Evolutionary conservation across 768 basidiomycete species (phyloP).

Genomic region (Lanmaoa pseudosensibilis): DNA sequence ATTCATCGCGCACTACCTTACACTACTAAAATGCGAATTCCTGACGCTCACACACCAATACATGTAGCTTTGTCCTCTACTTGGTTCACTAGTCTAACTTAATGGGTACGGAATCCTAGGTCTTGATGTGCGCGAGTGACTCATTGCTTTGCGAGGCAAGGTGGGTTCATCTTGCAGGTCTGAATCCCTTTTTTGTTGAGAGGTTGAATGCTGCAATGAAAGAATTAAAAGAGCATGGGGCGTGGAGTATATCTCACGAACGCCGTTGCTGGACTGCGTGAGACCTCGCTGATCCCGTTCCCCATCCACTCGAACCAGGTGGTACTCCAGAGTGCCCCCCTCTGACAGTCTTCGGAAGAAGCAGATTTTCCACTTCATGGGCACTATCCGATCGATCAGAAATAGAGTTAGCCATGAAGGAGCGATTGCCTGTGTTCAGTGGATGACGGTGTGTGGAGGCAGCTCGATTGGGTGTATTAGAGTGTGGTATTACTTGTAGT

Average conservation of each 20-base stretch:
- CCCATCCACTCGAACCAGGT: constrained; percentile 39
- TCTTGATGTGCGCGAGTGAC: background rate
- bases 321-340: constrained; percentile 18
- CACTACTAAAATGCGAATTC: constrained; percentile 2
- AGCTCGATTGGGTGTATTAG: constrained; percentile 20
- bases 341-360: constrained; percentile 37
- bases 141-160: background rate
- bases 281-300: constrained; percentile 26
- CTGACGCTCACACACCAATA: constrained; percentile 9
- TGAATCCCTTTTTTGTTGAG: constrained; percentile 46
- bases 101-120: constrained; percentile 5
- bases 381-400: constrained; percentile 67
- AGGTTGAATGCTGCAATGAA: constrained; percentile 44
- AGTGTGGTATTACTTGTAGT: constrained; percentile 30
- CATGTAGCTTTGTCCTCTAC: constrained; percentile 25
- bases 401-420: constrained; percentile 44
- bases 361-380: constrained; percentile 70
- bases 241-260: constrained; percentile 12
- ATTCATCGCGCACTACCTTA: constrained; percentile 17
- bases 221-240: background rate
- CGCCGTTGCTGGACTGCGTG: constrained; percentile 28
- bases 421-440: constrained; percentile 37
- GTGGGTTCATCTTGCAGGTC: constrained; percentile 37
- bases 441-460: constrained; percentile 45
- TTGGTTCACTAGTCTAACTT: constrained; percentile 19